Evolutionary conservation across 129 eudicot species (phyloP).

Genomic region (Escallonia rubra): DNA sequence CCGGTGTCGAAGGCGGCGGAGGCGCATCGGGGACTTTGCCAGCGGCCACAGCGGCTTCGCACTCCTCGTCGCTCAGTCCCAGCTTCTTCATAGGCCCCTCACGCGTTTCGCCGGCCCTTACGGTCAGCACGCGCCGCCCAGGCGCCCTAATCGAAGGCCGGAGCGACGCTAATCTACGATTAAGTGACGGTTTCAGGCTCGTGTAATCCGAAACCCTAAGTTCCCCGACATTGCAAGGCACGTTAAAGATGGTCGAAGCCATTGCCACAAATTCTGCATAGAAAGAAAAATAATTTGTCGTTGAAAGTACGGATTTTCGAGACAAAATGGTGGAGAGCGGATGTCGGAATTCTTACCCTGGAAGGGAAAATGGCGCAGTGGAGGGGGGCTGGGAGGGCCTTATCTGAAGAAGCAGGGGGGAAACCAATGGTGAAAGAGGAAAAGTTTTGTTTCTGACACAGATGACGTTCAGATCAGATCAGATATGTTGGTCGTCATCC

Average conservation of each 20-base stretch:
- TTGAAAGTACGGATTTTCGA: not conserved
- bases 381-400: not conserved
- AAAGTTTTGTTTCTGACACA: not conserved
- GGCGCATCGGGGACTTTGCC: conserved; percentile 84
- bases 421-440: conserved; percentile 1
- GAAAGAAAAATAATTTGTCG: not conserved
- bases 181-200: conserved; percentile 9
- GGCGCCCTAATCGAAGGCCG: conserved; percentile 4
- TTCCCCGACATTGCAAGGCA: conserved; percentile 36
- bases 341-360: too few relatives aligned
- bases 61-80: conserved; percentile 60
- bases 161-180: conserved; percentile 16
- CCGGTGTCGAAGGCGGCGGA: conserved; percentile 63
- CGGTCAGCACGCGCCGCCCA: conserved; percentile 22
- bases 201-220: conserved; percentile 30
- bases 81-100: conserved; percentile 41
- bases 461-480: not conserved
- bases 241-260: conserved; percentile 27
- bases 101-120: conserved; percentile 43
- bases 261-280: conserved; percentile 21
- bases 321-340: not conserved
- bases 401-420: conserved; percentile 9
- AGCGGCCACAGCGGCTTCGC: conserved; percentile 92
- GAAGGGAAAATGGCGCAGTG: not conserved
- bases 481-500: too few relatives aligned